Evolutionary conservation across 2,329 filamentous ascomycete species (phyloP).

Genomic region (Paradendryphiella salina): DNA sequence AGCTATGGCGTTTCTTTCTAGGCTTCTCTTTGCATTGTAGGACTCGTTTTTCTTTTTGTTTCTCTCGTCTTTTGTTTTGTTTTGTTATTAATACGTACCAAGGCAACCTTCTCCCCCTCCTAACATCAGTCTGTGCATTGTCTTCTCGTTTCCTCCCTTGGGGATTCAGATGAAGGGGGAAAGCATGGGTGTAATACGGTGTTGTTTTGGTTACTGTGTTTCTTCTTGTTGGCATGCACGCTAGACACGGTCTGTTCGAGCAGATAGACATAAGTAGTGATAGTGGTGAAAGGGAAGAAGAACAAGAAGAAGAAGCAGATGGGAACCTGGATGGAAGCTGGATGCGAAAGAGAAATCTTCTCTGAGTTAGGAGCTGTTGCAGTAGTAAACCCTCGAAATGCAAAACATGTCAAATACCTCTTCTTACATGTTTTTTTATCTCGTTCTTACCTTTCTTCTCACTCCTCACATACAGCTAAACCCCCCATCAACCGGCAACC

Average conservation of each 20-base stretch:
- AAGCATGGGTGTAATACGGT: background rate
- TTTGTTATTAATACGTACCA: background rate
- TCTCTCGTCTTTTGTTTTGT: background rate
- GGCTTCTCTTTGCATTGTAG: background rate
- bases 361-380: too few relatives aligned
- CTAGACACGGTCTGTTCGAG: background rate
- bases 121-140: background rate
- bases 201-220: background rate
- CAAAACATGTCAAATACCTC: slow-evolving; percentile 2
- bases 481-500: slow-evolving; percentile 54
- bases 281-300: background rate
- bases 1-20: slow-evolving; percentile 7
- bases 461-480: slow-evolving; percentile 38
- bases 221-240: background rate
- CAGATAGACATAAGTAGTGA: slow-evolving; percentile 1
- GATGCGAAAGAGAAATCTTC: too few relatives aligned
- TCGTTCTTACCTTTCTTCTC: too few relatives aligned
- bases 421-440: background rate
- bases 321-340: too few relatives aligned
- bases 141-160: background rate
- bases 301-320: background rate
- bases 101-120: background rate
- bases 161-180: background rate
- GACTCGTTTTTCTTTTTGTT: background rate
- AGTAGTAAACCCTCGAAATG: background rate